Evolutionary conservation across 2,329 filamentous ascomycete species (phyloP), one percentile per base, ranked within the genome.

Genomic region (Fusarium nodosum): DNA sequence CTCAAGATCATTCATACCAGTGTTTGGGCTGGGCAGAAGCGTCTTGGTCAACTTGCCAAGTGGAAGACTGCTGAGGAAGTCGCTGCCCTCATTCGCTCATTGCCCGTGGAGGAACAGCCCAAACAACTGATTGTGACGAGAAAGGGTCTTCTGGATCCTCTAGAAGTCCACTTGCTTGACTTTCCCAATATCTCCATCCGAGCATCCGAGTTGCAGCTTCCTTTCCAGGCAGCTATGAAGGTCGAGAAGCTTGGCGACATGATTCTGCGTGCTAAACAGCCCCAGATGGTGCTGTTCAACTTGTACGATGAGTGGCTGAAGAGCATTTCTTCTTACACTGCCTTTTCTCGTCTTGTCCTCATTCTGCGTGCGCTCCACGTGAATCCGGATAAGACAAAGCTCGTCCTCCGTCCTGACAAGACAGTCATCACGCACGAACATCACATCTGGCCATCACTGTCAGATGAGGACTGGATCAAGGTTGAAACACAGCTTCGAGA

Each of bases 31-130:
- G 96, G 96, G 56, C 96, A 99, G 82, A 99, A 99, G 82, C 97
- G 96, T 92, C 89, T 99, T 33, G 97, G 97, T 72, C 96, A 99
- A 80, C 83, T 99, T 72, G 96, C 96, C 47, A 99, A 99, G 79
- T 99, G 96, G 96, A 99, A 99, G 87, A 99, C 96, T 18, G 96
- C 96, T 2, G 96, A 99, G 90, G 96, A 99, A 93, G 97, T 99
- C 5, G 96, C 96, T 7, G 97, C 96, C 22, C 86, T 99, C 44
- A 99, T 99, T 78, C 90, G 96, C 72, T 99, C 96, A 2, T 81
- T 99, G 42, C 96, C 96, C 0, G 94, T 97, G 9, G 96, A 99
- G 84, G 97, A 99, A 81, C 97, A 99, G 79, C 96, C 96, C 38
- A 98, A 98, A 83, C 96, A 99, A 82, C 89, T 99, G 41, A 99